Conservation (phyloP, 768 basidiomycete genomes). For the Suillus spraguei region DNA sequence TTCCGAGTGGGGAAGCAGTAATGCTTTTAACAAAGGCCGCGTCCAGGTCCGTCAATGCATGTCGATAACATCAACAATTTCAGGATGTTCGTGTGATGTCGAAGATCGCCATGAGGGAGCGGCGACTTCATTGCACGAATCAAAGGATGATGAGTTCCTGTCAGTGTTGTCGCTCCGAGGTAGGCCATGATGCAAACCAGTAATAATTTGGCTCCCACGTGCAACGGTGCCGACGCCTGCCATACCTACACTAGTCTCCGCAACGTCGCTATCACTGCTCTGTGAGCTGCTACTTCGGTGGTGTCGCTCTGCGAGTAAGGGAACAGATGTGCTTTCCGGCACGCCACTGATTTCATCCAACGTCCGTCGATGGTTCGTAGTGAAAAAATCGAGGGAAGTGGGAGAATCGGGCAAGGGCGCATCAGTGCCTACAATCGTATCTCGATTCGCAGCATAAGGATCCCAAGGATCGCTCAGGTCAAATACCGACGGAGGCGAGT, state of each 20-base stretch:
- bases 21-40: background rate
- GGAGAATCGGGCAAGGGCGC: slow-evolving; percentile 17
- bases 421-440: slow-evolving; percentile 33
- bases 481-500: background rate
- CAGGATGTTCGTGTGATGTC: slow-evolving; percentile 1
- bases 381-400: slow-evolving; percentile 18
- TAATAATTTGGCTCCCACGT: slow-evolving; percentile 33
- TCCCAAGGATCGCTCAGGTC: slow-evolving; percentile 29
- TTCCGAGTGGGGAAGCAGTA: slow-evolving; percentile 1
- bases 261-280: slow-evolving; percentile 16
- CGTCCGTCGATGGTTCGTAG: slow-evolving; percentile 4
- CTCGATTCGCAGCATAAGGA: slow-evolving; percentile 25
- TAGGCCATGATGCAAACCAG: slow-evolving; percentile 15
- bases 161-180: slow-evolving; percentile 20
- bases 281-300: slow-evolving; percentile 22
- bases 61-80: slow-evolving; percentile 3
- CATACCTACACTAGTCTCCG: slow-evolving; percentile 40
- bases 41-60: background rate
- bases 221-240: slow-evolving; percentile 48
- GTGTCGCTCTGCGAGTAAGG: slow-evolving; percentile 33
- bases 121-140: too few relatives aligned
- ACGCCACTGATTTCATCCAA: slow-evolving; percentile 7
- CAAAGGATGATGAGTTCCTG: background rate
- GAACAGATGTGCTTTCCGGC: slow-evolving; percentile 27
- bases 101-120: background rate